phyloP scores from a whole-genome alignment of 2,329 filamentous ascomycete genomes.

The Monascus ruber region DNA sequence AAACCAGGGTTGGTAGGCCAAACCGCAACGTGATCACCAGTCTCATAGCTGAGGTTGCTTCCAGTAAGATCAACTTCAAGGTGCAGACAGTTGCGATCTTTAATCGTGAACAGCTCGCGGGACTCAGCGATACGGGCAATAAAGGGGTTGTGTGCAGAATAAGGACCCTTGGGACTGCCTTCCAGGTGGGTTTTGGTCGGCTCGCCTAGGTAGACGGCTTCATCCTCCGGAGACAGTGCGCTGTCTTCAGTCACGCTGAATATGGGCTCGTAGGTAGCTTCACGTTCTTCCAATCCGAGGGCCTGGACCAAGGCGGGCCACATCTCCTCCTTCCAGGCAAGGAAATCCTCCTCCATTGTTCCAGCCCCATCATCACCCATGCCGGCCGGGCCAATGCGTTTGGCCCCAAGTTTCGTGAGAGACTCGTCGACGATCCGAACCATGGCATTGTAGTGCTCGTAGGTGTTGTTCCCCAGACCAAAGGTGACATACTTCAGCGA shows the following conservation, averaged over 20 bases:
- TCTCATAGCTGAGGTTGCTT: constrained; percentile 86
- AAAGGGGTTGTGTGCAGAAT: constrained; percentile 93
- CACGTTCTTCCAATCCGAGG: constrained; percentile 86
- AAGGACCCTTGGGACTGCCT: constrained; percentile 71
- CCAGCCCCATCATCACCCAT: constrained; percentile 96
- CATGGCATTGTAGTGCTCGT: constrained; percentile 99
- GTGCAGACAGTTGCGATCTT: constrained; percentile 89
- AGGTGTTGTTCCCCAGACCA: constrained; percentile 96
- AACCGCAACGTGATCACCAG: constrained; percentile 90
- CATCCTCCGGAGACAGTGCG: constrained; percentile 59
- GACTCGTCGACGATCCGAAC: constrained; percentile 81
- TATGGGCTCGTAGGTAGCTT: constrained; percentile 88
- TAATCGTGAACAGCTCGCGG: constrained; percentile 77
- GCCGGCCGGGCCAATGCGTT: constrained; percentile 74
- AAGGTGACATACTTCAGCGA: constrained; percentile 92
- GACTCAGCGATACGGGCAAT: constrained; percentile 89
- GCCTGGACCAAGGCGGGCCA: constrained; percentile 74
- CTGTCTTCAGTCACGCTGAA: constrained; percentile 72
- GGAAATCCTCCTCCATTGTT: constrained; percentile 98
- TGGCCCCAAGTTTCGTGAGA: constrained; percentile 69
- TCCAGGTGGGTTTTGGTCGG: constrained; percentile 94
- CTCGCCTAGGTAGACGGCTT: constrained; percentile 86
- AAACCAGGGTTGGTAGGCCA: constrained; percentile 94
- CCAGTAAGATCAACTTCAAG: constrained; percentile 86
- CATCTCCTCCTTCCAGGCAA: constrained; percentile 99